These are phyloP conservation scores for Nakazawaea molendinolei DNA, from an alignment of 805 yeast genomes.

Conservation along the genomic window DNA sequence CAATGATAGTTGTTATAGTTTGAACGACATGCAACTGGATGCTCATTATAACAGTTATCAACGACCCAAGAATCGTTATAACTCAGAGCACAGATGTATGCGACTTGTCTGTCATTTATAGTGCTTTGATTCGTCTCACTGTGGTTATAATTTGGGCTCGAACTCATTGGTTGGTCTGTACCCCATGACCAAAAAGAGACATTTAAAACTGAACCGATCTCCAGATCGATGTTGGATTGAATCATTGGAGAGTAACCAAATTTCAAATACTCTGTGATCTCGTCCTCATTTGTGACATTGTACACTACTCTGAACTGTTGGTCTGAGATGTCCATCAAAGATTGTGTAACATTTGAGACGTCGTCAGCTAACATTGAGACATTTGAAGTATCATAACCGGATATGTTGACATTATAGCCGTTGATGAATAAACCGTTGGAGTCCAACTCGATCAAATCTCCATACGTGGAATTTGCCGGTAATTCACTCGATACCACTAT, in stretches of 20 bases:
- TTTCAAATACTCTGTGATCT: constrained; percentile 32
- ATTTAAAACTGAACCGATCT: background rate
- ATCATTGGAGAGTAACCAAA: constrained; percentile 69
- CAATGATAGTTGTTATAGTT: too few relatives aligned
- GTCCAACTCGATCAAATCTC: constrained; percentile 12
- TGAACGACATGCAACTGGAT: constrained; percentile 57
- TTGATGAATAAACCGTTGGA: constrained; percentile 1
- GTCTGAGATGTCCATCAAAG: too few relatives aligned
- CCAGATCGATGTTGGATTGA: background rate
- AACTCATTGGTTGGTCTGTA: constrained; percentile 40
- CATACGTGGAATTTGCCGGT: constrained; percentile 23
- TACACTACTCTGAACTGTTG: too few relatives aligned
- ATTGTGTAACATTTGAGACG: constrained; percentile 20
- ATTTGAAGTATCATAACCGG: background rate
- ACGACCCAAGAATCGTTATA: constrained; percentile 50
- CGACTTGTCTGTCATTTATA: constrained; percentile 14
- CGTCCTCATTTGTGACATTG: constrained; percentile 33
- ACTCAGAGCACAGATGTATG: constrained; percentile 37
- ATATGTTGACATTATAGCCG: constrained; percentile 6
- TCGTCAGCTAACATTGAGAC: constrained; percentile 26
- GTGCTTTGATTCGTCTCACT: too few relatives aligned
- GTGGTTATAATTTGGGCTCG: constrained; percentile 5
- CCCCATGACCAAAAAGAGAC: constrained; percentile 74
- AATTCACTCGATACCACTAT: constrained; percentile 26
- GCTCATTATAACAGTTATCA: constrained; percentile 53